Evolutionary conservation across 768 basidiomycete species (phyloP).

Genomic region (Amanita fuliginea): DNA sequence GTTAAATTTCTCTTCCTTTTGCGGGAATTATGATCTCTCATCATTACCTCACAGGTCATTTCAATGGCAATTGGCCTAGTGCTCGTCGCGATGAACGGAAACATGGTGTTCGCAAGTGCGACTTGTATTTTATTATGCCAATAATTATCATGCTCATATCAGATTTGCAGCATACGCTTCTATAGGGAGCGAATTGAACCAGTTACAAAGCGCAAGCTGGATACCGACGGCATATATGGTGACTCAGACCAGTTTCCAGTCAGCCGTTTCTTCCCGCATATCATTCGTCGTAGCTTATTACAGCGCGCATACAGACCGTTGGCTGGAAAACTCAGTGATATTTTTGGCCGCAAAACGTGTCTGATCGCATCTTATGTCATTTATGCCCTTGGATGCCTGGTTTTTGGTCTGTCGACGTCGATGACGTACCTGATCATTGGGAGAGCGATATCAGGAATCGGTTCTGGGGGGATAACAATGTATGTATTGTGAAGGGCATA

Average conservation of each 20-base stretch:
- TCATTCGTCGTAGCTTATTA: background rate
- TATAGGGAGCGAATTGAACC: slow-evolving; percentile 48
- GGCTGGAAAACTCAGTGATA: slow-evolving; percentile 56
- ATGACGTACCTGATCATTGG: slow-evolving; percentile 43
- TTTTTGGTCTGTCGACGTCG: slow-evolving; percentile 41
- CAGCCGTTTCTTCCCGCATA: slow-evolving; percentile 4
- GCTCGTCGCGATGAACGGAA: slow-evolving; percentile 39
- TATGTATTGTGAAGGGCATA: slow-evolving; percentile 16
- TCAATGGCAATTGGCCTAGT: slow-evolving; percentile 40
- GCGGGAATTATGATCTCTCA: slow-evolving; percentile 1
- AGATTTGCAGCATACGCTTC: slow-evolving; percentile 32
- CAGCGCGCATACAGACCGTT: slow-evolving; percentile 30
- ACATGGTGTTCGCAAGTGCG: slow-evolving; percentile 37
- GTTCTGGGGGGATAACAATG: slow-evolving; percentile 57
- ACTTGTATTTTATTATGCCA: background rate
- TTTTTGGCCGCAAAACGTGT: slow-evolving; percentile 51
- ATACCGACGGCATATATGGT: slow-evolving; percentile 55
- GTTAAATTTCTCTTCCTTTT: background rate
- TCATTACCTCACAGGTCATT: slow-evolving; percentile 20
- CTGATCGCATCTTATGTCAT: slow-evolving; percentile 42
- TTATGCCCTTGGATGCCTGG: slow-evolving; percentile 41
- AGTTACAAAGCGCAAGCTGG: slow-evolving; percentile 58
- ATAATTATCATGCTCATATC: background rate
- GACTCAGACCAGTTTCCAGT: slow-evolving; percentile 54
- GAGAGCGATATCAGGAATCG: slow-evolving; percentile 47